Base-by-base conservation (phyloP, 441 rosid genomes). In the Populus trichocarpa region DNA sequence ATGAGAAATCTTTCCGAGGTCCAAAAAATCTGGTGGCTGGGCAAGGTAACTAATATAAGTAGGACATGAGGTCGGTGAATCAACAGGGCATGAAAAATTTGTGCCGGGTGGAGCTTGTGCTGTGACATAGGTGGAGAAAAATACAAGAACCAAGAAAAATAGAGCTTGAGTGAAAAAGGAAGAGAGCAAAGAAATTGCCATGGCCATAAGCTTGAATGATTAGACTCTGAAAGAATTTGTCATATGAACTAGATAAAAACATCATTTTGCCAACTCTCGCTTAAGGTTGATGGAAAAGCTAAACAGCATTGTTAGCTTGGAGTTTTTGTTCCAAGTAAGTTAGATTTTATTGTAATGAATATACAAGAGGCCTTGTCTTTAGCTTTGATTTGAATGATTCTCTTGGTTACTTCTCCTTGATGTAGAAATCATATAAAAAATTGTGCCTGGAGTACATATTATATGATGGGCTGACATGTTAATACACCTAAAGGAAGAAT, bases 1-100 rank as follows among this genome's bases (percentile, higher is more conserved):
- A 81, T 86, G 80, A 42, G 92, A 85, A 59, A 87, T 85, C 79
- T 81, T 89, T 30, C 74, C 72, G 10, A 89, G 84, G 79, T 86
- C 78, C 83, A 88, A 30, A 42, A 78, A 85, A 67, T 75, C 35
- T 0, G 89, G 91, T 22, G 86, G 30, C 71, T 70, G 85, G 8
- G 86, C 84, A 14, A 80, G 69, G 77, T 90, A 91, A 18, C 89
- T 59, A 6, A 83, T 57, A 30, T 89, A 88, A 53, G 92, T 69
- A 40, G 30, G 18, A 81, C 92, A 91, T 1, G 86, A 57, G 8
- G 64, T 22, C 14, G 50, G 8, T 1, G 80, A 79, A 71, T 81
- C 71, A n/a, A 53, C 59, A 8, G 85, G 78, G 84, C 92, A 86
- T 1, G 87, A 85, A 81, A 83, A 88, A 42, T 81, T 78, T 42